Conservation (phyloP, 129 eudicot genomes). For the Oenanthe sinensis region DNA sequence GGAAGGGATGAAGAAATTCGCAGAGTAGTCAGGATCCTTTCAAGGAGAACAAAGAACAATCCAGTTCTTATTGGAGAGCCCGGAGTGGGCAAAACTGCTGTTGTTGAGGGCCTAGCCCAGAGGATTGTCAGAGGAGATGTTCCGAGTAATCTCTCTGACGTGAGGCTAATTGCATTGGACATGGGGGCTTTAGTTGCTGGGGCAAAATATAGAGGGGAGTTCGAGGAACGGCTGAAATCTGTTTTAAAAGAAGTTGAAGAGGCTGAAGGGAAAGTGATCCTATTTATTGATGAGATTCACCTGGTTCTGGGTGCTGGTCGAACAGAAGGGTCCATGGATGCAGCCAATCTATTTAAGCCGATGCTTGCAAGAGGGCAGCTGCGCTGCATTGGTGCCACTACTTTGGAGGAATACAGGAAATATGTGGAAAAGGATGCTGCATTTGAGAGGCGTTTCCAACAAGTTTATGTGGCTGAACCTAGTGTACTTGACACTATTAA, state of each 20-base stretch:
- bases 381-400: slow-evolving; percentile 91
- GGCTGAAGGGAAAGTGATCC: slow-evolving; percentile 84
- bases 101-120: slow-evolving; percentile 93
- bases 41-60: slow-evolving; percentile 88
- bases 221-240: slow-evolving; percentile 81
- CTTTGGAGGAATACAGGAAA: slow-evolving; percentile 81
- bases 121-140: slow-evolving; percentile 86
- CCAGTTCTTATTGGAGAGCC: slow-evolving; percentile 95
- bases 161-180: slow-evolving; percentile 70
- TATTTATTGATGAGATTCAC: slow-evolving; percentile 86
- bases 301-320: slow-evolving; percentile 90
- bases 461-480: slow-evolving; percentile 94
- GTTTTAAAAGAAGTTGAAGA: slow-evolving; percentile 95
- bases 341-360: slow-evolving; percentile 83
- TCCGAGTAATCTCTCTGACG: slow-evolving; percentile 82
- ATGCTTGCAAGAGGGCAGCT: slow-evolving; percentile 98
- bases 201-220: slow-evolving; percentile 86
- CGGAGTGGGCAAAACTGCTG: slow-evolving; percentile 96
- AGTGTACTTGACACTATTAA: slow-evolving; percentile 69
- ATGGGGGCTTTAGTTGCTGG: slow-evolving; percentile 97
- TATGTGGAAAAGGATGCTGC: slow-evolving; percentile 98
- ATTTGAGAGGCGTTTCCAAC: slow-evolving; percentile 91
- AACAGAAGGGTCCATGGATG: slow-evolving; percentile 96
- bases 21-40: slow-evolving; percentile 69
- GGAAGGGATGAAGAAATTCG: slow-evolving; percentile 97